Evolutionary conservation across 441 rosid genomes (phyloP).

Genomic region (Populus trichocarpa): DNA sequence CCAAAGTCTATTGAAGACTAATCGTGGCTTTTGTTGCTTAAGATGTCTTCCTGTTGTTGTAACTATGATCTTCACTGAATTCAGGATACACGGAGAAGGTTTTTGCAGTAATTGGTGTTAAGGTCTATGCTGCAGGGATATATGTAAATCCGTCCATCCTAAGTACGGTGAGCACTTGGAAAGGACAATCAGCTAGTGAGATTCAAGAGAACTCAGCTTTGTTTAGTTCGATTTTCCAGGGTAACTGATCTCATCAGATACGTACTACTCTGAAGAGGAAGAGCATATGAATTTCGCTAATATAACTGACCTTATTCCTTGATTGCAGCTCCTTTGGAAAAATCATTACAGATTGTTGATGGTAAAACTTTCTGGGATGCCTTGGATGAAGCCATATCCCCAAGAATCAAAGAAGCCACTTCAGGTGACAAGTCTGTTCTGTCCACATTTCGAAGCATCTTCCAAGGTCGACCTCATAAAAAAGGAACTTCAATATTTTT

Average conservation of each 20-base stretch:
- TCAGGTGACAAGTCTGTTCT: conserved; percentile 58
- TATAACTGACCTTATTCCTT: background rate
- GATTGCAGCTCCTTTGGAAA: conserved; percentile 54
- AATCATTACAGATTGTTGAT: conserved; percentile 37
- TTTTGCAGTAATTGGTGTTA: too few relatives aligned
- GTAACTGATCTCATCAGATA: conserved; percentile 26
- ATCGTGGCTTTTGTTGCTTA: too few relatives aligned
- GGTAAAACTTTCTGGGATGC: background rate
- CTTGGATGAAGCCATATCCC: conserved; percentile 59
- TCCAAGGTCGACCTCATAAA: conserved; percentile 66
- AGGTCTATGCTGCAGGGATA: too few relatives aligned
- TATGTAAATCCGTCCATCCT: too few relatives aligned
- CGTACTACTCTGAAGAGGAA: background rate
- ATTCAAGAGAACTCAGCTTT: conserved; percentile 48
- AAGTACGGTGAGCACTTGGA: conserved; percentile 24
- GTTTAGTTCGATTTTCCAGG: conserved; percentile 49
- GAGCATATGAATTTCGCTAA: conserved; percentile 8
- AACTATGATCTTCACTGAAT: too few relatives aligned
- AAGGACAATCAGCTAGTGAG: conserved; percentile 48
- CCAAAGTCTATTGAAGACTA: too few relatives aligned
- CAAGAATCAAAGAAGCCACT: conserved; percentile 55
- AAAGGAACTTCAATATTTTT: conserved; percentile 72
- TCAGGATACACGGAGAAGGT: too few relatives aligned
- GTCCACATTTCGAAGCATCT: conserved; percentile 54
- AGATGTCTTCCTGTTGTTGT: too few relatives aligned